Base-by-base conservation (phyloP, 179 eudicot species). In the Corrigiola litoralis region DNA sequence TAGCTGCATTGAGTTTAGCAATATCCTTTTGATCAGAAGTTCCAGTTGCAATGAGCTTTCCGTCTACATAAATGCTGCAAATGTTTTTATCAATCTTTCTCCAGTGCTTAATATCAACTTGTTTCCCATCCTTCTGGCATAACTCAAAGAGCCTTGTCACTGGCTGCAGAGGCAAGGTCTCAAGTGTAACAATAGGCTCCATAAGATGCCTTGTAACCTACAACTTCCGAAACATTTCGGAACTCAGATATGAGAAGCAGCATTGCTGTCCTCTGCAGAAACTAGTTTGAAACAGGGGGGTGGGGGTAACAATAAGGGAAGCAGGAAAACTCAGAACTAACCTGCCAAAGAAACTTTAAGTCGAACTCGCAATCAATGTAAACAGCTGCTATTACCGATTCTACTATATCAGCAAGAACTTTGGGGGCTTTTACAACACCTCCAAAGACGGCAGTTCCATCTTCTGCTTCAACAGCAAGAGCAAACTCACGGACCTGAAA, bases 381-480 rank as follows among this genome's bases (percentile, higher is more conserved):
- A 45, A 90, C 84, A 31, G 99, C 99, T 29, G 89, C 99, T 8
- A 82, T 84, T 6, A 94, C 61, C 4, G 97, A 84, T 76, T 94
- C 99, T 9, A 90, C 97, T 25, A 94, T 82, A 66, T 94, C 97
- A 8, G 95, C 97, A 37, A 94, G 82, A 49, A 90, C 84, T 64
- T 86, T 87, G 0, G 95, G 94, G 1, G 99, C 97, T 72, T 84
- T 90, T 59, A 94, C 77, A 25, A 53, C 61, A 40, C 99, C 99
- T 32, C 97, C 99, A 59, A 87, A 79, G 41, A 90, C 75, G 63
- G 77, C 88, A 1, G 69, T 50, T 4, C 67, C 77, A 11, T 77
- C 83, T 67, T 94, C 99, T 45, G 87, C 68, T 53, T 87, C 55
- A 32, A 90, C 89, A 44, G 85, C 83, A 40, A 61, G 58, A 5